Conservation (phyloP, 2,329 filamentous ascomycete species). For the Fusarium sp. region DNA sequence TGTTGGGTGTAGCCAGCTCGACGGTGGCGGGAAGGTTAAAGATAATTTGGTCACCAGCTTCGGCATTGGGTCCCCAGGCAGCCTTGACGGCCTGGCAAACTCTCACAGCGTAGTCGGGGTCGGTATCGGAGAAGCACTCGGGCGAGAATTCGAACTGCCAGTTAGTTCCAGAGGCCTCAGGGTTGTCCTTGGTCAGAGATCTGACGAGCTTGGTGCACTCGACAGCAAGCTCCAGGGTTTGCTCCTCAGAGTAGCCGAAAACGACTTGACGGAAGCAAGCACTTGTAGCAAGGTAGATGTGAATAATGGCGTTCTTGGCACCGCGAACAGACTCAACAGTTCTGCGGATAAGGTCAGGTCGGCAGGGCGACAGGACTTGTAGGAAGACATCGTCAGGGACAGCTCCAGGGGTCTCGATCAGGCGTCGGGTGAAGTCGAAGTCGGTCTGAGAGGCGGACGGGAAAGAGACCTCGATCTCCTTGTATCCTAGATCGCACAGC, state of each 20-base stretch:
- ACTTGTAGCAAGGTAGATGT: conserved; percentile 96
- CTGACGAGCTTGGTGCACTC: conserved; percentile 87
- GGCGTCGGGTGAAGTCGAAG: conserved; percentile 90
- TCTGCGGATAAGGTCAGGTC: conserved; percentile 84
- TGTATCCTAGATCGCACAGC: conserved; percentile 92
- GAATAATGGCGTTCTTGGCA: conserved; percentile 91
- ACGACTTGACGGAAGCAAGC: conserved; percentile 94
- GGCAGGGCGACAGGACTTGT: conserved; percentile 91
- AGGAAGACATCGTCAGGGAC: conserved; percentile 80
- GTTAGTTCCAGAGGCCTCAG: conserved; percentile 65
- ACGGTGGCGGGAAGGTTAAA: conserved; percentile 98
- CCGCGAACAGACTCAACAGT: conserved; percentile 91
- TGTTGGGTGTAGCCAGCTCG: conserved; percentile 92
- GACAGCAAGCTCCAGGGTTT: conserved; percentile 84
- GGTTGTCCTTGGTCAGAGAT: conserved; percentile 86
- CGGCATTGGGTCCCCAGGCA: conserved; percentile 85
- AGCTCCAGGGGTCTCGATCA: conserved; percentile 69
- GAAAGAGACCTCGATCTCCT: conserved; percentile 97
- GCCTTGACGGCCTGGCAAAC: conserved; percentile 94
- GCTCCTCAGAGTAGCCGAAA: conserved; percentile 85
- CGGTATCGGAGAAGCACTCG: conserved; percentile 91
- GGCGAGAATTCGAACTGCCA: conserved; percentile 89
- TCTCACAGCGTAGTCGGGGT: conserved; percentile 82
- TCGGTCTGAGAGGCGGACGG: conserved; percentile 95
- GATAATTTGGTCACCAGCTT: conserved; percentile 78